Evolutionary conservation across 2,329 filamentous ascomycete genomes (phyloP), one percentile per base, ranked within the genome.

Genomic region (Metarhizium anisopliae): DNA sequence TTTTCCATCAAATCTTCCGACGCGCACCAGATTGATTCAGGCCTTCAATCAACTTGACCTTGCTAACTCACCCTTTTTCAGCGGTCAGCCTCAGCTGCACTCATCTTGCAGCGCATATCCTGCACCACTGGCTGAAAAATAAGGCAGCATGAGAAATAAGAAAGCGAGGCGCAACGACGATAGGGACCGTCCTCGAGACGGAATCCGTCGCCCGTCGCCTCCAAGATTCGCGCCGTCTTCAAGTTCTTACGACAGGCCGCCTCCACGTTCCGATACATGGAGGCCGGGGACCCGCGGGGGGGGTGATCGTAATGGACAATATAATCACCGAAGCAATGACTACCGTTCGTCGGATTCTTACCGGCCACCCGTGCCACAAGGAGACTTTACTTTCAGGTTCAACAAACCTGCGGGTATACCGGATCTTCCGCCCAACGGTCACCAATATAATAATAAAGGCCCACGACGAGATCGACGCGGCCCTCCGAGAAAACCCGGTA

Each of bases 321-420:
- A 59, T 8, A 58, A 61, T 18, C 58, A 60, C 2, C 62, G 61
- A 51, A 61, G 59, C 47, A 61, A 67, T 50, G 61, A 66, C 18
- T 59, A 59, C 35, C 62, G 61, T 7, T 49, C 52, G 1, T 55
- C 55, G 3, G 66, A 69, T 53, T 68, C 65, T 7, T 68, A 70
- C 35, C 63, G 66, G 4, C 64, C 67, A 13, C 61, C 62, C 35
- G 62, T 67, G 14, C 74, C 73, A 1, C 73, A 72, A 51, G 66
- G 79, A 42, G 79, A 83, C 52, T 84, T 84, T 62, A 79, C 77
- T 1, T 84, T 84, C 57, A 77, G 77, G 6, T 68, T 77, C 47
- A 74, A 81, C 11, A 78, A 77, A 52, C 80, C 81, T 3, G 60
- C 74, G 0, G 79, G 79, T 4, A 68, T 83, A 16, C 66, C 70